These are phyloP conservation scores for Brettanomyces custersianus DNA, from an alignment of 805 yeast species.

Conservation along the genomic window DNA sequence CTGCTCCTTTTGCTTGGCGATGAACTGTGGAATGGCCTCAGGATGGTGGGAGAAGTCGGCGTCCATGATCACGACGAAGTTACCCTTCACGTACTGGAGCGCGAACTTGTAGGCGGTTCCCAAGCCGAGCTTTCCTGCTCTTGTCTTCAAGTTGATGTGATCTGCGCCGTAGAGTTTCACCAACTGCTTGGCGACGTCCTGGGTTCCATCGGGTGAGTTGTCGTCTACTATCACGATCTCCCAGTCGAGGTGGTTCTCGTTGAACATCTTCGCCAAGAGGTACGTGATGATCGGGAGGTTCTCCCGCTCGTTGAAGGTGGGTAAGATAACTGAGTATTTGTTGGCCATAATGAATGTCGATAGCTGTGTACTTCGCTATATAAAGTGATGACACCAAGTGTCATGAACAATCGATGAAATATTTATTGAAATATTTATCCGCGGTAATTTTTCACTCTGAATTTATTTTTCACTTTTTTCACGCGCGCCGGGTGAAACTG, in stretches of 20 bases:
- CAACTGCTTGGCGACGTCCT: slow-evolving; percentile 56
- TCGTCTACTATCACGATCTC: slow-evolving; percentile 74
- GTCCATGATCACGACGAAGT: slow-evolving; percentile 74
- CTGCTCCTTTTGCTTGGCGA: slow-evolving; percentile 46
- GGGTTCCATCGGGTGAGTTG: slow-evolving; percentile 77
- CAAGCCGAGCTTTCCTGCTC: slow-evolving; percentile 70
- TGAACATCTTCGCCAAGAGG: slow-evolving; percentile 60
- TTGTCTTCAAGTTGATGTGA: slow-evolving; percentile 55
- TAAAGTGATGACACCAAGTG: no score
- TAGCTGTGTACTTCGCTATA: no score
- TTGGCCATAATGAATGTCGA: slow-evolving; percentile 18
- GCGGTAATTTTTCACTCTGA: no score
- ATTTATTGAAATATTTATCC: no score
- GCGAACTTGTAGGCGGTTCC: slow-evolving; percentile 82
- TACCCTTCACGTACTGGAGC: slow-evolving; percentile 58
- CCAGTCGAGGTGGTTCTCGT: slow-evolving; percentile 51
- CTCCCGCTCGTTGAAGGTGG: slow-evolving; percentile 69
- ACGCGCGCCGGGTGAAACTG: no score
- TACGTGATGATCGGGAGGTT: slow-evolving; percentile 62
- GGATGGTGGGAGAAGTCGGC: slow-evolving; percentile 83
- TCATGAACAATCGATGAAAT: no score
- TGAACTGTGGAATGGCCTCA: slow-evolving; percentile 68
- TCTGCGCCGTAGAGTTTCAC: slow-evolving; percentile 48
- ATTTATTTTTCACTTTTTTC: no score
- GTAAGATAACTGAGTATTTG: slow-evolving; percentile 67